Evolutionary conservation across 1,284 basidiomycete genomes (phyloP).

Genomic region (Marasmius oreades): DNA sequence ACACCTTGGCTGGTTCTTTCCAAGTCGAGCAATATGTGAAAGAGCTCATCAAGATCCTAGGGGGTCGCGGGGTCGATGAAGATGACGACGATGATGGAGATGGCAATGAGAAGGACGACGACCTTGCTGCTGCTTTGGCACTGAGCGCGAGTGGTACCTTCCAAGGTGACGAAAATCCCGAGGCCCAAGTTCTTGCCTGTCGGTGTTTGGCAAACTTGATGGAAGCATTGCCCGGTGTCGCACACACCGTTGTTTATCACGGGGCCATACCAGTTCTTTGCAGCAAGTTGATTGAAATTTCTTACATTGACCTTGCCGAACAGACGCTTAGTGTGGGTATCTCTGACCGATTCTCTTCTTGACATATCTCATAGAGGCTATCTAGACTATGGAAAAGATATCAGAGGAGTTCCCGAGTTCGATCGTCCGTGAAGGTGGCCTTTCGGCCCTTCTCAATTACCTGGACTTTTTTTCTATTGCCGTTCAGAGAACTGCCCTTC

Average conservation of each 20-base stretch:
- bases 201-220: conserved; percentile 94
- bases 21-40: conserved; percentile 90
- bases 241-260: conserved; percentile 92
- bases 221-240: conserved; percentile 93
- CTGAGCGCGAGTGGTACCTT: conserved; percentile 65
- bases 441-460: conserved; percentile 87
- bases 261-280: conserved; percentile 93
- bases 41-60: conserved; percentile 90
- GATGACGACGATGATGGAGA: conserved; percentile 59
- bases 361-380: conserved; percentile 14
- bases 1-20: conserved; percentile 93
- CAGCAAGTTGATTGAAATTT: conserved; percentile 93
- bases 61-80: conserved; percentile 72
- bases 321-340: conserved; percentile 87
- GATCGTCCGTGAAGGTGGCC: conserved; percentile 91
- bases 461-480: conserved; percentile 97
- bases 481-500: conserved; percentile 93
- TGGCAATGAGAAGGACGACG: conserved; percentile 50
- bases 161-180: conserved; percentile 82
- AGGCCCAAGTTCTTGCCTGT: conserved; percentile 91
- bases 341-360: conserved; percentile 20
- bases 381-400: conserved; percentile 93
- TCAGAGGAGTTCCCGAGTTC: conserved; percentile 93
- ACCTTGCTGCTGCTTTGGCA: conserved; percentile 78
- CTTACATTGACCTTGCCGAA: conserved; percentile 94